Evolutionary conservation across 345 rosid genomes (phyloP).

Genomic region (Bruguiera gymnorhiza): DNA sequence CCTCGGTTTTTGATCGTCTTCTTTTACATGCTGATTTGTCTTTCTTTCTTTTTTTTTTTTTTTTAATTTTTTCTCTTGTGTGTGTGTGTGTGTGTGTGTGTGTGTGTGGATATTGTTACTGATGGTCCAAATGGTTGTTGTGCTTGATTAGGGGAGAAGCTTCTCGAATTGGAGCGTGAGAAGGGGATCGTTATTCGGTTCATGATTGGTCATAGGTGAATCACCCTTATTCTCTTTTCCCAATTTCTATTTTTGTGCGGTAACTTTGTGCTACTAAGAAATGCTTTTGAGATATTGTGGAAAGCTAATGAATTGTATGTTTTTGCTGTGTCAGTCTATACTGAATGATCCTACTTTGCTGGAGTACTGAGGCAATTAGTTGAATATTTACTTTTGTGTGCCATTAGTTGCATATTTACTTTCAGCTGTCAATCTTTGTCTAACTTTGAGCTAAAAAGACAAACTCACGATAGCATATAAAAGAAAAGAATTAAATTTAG

Average conservation of each 20-base stretch:
- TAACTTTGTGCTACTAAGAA: neutral
- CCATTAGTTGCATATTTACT: neutral
- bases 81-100: neutral
- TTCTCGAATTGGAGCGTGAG: slow-evolving; percentile 71
- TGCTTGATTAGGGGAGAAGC: slow-evolving; percentile 62
- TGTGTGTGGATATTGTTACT: neutral
- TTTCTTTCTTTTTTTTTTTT: no score
- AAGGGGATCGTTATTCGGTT: slow-evolving; percentile 87
- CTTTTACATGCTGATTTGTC: neutral
- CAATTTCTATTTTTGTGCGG: neutral
- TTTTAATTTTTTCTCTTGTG: no score
- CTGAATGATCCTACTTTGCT: no score
- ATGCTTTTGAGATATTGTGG: neutral
- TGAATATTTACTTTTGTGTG: neutral
- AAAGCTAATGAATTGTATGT: no score
- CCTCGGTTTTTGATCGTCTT: neutral
- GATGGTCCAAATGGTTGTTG: neutral
- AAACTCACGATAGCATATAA: neutral
- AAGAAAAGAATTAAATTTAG: neutral
- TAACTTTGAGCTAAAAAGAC: neutral
- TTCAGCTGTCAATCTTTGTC: neutral
- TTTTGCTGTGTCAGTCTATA: no score
- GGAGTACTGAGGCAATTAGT: neutral
- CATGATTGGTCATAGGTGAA: slow-evolving; percentile 98
- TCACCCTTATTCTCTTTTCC: neutral